A percentile compares a stretch with the other conserved stretches of the same genome.
phyloP scores from a whole-genome alignment of 1,139 yeast species.

The Torulaspora pretoriensis region DNA sequence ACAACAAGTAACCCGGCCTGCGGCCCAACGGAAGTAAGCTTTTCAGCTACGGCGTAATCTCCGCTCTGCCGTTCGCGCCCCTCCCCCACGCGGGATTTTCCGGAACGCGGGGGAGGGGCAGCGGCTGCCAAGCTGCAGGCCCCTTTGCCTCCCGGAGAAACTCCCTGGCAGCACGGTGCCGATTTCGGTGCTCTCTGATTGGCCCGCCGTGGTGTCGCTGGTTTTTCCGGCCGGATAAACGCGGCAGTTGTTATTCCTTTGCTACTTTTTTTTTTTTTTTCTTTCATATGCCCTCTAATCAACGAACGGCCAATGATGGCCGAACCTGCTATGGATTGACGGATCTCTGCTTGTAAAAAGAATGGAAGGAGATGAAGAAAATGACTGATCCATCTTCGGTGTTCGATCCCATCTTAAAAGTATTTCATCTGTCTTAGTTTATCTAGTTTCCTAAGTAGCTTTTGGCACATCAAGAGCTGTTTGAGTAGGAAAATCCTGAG shows the following conservation, averaged over 20 bases:
- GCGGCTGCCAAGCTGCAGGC: background rate
- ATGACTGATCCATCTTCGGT: background rate
- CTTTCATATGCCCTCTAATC: background rate
- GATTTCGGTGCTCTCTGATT: background rate
- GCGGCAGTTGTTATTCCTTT: background rate
- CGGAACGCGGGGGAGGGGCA: background rate
- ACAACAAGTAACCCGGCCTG: too few relatives aligned
- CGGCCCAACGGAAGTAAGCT: too few relatives aligned
- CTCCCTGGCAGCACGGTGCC: background rate
- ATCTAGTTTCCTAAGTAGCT: background rate
- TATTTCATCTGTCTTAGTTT: too few relatives aligned
- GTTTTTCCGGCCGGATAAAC: background rate
- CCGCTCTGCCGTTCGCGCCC: background rate
- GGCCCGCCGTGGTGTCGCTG: background rate
- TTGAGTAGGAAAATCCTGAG: background rate
- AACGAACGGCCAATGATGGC: background rate
- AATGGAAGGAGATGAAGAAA: background rate
- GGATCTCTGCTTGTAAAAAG: background rate
- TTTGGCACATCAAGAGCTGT: background rate
- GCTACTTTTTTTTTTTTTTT: background rate
- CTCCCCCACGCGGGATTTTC: slow-evolving; percentile 1
- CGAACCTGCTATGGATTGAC: background rate
- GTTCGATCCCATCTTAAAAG: too few relatives aligned
- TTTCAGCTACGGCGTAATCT: too few relatives aligned
- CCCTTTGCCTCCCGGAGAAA: background rate